A percentile compares a stretch with the other conserved stretches of the same genome.
Evolutionary conservation across 495 filamentous ascomycete genomes (phyloP).

Genomic region (Penicillium macrosclerotiorum): DNA sequence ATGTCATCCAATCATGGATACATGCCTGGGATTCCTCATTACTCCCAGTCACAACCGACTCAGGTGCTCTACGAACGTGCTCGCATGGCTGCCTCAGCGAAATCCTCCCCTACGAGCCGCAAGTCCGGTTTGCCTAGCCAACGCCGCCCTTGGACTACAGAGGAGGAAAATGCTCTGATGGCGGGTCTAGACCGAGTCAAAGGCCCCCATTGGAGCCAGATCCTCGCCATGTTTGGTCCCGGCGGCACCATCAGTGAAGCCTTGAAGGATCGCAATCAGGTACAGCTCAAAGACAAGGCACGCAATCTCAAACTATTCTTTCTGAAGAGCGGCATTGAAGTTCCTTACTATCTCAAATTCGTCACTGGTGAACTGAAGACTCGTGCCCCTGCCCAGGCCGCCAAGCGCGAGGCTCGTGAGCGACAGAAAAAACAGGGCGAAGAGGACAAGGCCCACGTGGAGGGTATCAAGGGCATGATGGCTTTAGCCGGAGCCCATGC

Average conservation of each 20-base stretch:
- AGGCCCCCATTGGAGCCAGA: conserved; percentile 95
- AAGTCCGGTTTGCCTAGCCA: conserved; percentile 79
- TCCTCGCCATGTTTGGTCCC: conserved; percentile 81
- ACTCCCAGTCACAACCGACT: conserved; percentile 71
- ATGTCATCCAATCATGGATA: conserved; percentile 44
- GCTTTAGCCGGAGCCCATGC: conserved; percentile 50
- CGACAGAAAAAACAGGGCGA: conserved; percentile 62
- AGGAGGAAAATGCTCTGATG: conserved; percentile 93
- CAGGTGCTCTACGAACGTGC: conserved; percentile 79
- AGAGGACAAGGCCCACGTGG: conserved; percentile 70
- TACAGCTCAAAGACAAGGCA: conserved; percentile 94
- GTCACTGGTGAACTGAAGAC: conserved; percentile 95
- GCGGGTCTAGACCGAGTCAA: conserved; percentile 86
- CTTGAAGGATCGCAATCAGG: conserved; percentile 89
- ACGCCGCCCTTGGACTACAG: conserved; percentile 82
- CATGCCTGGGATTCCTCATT: conserved; percentile 55
- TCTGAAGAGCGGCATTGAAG: conserved; percentile 88
- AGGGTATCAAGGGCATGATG: conserved; percentile 70
- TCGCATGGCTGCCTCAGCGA: conserved; percentile 76
- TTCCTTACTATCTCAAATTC: conserved; percentile 84
- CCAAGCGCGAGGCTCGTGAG: conserved; percentile 76
- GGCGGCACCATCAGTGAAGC: conserved; percentile 81
- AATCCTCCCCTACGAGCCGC: conserved; percentile 69
- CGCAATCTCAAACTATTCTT: conserved; percentile 94
- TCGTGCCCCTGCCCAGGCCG: conserved; percentile 77